phyloP scores from a whole-genome alignment of 371 early-diverging fungal genomes.

The Amoeboaphelidium occidentale region DNA sequence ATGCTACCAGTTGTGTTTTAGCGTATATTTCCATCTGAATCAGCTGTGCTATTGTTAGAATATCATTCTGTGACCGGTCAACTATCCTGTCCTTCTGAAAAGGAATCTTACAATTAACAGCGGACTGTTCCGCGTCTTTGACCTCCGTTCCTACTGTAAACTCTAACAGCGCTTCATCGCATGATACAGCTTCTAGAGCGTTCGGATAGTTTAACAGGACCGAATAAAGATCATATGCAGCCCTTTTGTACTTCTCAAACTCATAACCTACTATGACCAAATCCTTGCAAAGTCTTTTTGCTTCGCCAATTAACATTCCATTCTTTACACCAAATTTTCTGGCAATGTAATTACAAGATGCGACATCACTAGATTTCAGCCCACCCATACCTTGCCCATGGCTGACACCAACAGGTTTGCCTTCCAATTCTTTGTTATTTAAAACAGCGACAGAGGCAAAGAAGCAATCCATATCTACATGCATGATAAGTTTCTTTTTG shows the following conservation, averaged over 20 bases:
- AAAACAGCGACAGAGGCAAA: conserved; percentile 57
- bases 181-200: conserved; percentile 49
- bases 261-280: conserved; percentile 35
- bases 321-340: conserved; percentile 37
- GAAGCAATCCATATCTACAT: conserved; percentile 83
- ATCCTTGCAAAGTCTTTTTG: conserved; percentile 30
- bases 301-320: conserved; percentile 37
- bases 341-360: conserved; percentile 54
- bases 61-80: conserved; percentile 25
- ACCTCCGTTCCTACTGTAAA: conserved; percentile 6
- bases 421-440: conserved; percentile 29
- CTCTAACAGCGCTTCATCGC: conserved; percentile 14
- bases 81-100: conserved; percentile 20
- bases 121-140: conserved; percentile 4
- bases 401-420: conserved; percentile 29
- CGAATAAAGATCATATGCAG: conserved; percentile 36
- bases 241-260: conserved; percentile 46
- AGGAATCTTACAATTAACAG: conserved; percentile 9
- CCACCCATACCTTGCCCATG: conserved; percentile 13
- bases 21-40: conserved; percentile 23
- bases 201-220: conserved; percentile 34
- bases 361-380: conserved; percentile 17
- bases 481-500: conserved; percentile 20
- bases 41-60: conserved; percentile 44
- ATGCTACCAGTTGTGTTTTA: background rate